These are phyloP conservation scores for Aspergillus neoniger DNA, from an alignment of 2,329 filamentous ascomycete genomes.

Conservation along the genomic window DNA sequence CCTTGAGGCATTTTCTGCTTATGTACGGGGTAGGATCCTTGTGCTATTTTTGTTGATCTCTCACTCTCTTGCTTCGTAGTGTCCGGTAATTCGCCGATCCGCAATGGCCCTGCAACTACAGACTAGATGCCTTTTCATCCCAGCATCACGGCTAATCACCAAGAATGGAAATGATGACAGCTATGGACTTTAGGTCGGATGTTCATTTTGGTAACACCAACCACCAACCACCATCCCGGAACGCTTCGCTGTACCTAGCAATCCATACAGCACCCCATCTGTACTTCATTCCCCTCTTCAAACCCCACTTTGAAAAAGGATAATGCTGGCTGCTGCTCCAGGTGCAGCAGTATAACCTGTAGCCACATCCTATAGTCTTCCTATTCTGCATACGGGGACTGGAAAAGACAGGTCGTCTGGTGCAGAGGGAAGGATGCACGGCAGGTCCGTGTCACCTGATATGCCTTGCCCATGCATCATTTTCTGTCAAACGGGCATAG, in stretches of 20 bases:
- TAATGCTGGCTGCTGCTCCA: not conserved
- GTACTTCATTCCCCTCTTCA: not conserved
- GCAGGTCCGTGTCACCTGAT: slow-evolving; percentile 2
- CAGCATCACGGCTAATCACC: not conserved
- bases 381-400: not conserved
- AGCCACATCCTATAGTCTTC: not conserved
- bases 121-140: not conserved
- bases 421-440: not conserved
- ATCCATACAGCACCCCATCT: not conserved
- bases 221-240: not conserved
- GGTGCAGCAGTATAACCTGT: not conserved
- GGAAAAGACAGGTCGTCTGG: not conserved
- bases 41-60: slow-evolving; percentile 2
- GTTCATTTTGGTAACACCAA: not conserved
- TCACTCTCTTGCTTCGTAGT: not conserved
- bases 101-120: not conserved
- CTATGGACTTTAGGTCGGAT: not conserved
- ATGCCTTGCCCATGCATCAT: not conserved
- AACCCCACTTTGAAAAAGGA: not conserved
- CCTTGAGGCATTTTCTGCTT: slow-evolving; percentile 3
- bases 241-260: not conserved
- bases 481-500: not conserved
- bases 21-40: not conserved
- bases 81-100: not conserved
- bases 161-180: not conserved